Percentiles rank a stretch among this genome's conserved stretches.
These are phyloP conservation scores for Plasmodiophora brassicae DNA, from an alignment of 208 protist genomes.

Conservation along the genomic window DNA sequence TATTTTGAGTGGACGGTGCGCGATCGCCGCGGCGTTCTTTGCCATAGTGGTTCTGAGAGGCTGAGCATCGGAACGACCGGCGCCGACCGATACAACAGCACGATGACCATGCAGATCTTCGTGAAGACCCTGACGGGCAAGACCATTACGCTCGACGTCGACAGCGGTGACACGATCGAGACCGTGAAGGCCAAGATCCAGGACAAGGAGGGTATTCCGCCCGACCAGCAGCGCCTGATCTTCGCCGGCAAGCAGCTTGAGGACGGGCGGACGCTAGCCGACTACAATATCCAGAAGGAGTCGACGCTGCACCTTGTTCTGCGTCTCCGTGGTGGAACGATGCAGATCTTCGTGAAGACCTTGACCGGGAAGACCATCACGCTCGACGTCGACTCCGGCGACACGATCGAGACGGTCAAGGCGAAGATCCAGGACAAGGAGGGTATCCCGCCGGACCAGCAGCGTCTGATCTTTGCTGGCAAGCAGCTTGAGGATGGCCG, in stretches of 20 bases:
- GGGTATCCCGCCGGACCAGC: constrained; percentile 77
- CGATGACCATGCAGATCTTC: too few species aligned
- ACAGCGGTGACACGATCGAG: constrained; percentile 88
- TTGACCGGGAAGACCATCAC: constrained; percentile 82
- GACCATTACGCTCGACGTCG: constrained; percentile 95
- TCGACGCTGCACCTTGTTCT: constrained; percentile 29
- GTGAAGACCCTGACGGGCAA: constrained; percentile 96
- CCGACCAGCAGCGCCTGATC: constrained; percentile 81
- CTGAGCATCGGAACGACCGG: too few species aligned
- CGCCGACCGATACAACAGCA: too few species aligned
- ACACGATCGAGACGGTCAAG: constrained; percentile 88
- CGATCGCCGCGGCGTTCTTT: too few species aligned
- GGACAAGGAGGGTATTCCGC: constrained; percentile 81
- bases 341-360: constrained; percentile 84
- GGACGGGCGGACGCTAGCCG: constrained; percentile 72
- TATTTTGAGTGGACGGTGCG: too few species aligned
- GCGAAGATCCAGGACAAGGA: constrained; percentile 83
- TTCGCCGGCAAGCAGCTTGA: constrained; percentile 84
- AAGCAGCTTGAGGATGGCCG: constrained; percentile 83
- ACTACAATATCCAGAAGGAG: constrained; percentile 46
- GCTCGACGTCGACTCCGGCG: constrained; percentile 80
- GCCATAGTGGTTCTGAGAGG: too few species aligned
- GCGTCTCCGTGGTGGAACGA: constrained; percentile 46
- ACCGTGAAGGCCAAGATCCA: constrained; percentile 95
- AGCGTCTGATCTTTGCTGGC: constrained; percentile 79